Evolutionary conservation across 2,329 filamentous ascomycete species (phyloP).

Genomic region (Pestalotiopsis sp.): DNA sequence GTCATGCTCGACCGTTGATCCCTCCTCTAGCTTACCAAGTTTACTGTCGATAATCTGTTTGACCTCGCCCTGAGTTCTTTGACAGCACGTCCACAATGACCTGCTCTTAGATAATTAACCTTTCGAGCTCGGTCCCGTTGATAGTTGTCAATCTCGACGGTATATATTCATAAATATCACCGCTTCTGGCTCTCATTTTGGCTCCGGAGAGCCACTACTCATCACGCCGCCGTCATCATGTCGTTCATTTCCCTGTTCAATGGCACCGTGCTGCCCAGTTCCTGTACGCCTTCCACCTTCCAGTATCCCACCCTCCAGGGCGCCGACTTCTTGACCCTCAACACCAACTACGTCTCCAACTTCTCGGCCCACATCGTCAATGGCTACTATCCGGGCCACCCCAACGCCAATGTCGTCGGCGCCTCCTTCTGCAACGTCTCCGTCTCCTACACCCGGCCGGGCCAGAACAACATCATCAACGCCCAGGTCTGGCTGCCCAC

Average conservation of each 20-base stretch:
- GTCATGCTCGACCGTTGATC: not conserved
- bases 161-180: not conserved
- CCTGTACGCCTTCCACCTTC: not conserved
- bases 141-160: not conserved
- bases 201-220: not conserved
- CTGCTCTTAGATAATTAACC: not conserved
- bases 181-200: not conserved
- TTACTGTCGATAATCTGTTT: not conserved
- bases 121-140: not conserved
- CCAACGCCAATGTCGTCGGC: not conserved
- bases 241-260: not conserved
- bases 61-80: not conserved
- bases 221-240: not conserved
- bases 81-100: not conserved
- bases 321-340: not conserved
- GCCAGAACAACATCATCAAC: conserved; percentile 2
- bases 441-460: conserved; percentile 12
- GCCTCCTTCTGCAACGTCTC: conserved; percentile 13
- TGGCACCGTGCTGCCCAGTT: not conserved
- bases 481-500: conserved; percentile 6
- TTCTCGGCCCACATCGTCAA: not conserved
- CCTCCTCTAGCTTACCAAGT: not conserved
- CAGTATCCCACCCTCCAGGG: not conserved
- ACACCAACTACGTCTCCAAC: conserved; percentile 2
- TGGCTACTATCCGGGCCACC: not conserved